phyloP scores from a whole-genome alignment of 1,284 basidiomycete species.

The Ustilago nuda region DNA sequence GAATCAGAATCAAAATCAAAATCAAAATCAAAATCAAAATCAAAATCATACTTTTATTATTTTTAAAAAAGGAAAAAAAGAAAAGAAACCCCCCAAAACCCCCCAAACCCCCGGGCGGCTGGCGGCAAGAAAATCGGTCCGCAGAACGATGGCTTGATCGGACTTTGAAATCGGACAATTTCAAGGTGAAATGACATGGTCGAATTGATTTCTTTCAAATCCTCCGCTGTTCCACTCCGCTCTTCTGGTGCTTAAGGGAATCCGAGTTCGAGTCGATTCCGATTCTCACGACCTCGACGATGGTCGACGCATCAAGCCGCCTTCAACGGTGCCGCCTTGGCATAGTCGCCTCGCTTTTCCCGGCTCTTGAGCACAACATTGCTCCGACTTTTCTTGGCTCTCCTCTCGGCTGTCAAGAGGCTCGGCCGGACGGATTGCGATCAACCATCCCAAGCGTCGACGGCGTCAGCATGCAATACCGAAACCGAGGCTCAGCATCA shows the following conservation, averaged over 20 bases:
- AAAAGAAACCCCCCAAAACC: too few species aligned
- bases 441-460: neutral
- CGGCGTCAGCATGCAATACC: constrained; percentile 1
- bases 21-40: too few species aligned
- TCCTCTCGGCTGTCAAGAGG: neutral
- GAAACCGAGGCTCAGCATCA: neutral
- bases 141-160: neutral
- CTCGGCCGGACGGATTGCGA: neutral
- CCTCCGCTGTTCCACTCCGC: constrained; percentile 16
- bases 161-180: constrained; percentile 36
- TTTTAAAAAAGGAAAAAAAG: constrained; percentile 2
- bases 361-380: neutral
- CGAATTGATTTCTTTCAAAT: constrained; percentile 6
- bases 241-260: neutral
- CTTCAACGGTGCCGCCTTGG: neutral
- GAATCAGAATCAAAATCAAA: too few species aligned
- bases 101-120: neutral
- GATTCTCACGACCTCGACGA: neutral
- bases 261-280: neutral
- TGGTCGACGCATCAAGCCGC: neutral
- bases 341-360: neutral
- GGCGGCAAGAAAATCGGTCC: neutral
- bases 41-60: neutral
- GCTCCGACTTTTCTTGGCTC: neutral
- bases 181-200: constrained; percentile 40